Percentiles rank a stretch among this genome's conserved stretches.
These are phyloP conservation scores for Aechmea fasciata DNA, from an alignment of 176 grass and related monocot genomes.

Conservation along the genomic window DNA sequence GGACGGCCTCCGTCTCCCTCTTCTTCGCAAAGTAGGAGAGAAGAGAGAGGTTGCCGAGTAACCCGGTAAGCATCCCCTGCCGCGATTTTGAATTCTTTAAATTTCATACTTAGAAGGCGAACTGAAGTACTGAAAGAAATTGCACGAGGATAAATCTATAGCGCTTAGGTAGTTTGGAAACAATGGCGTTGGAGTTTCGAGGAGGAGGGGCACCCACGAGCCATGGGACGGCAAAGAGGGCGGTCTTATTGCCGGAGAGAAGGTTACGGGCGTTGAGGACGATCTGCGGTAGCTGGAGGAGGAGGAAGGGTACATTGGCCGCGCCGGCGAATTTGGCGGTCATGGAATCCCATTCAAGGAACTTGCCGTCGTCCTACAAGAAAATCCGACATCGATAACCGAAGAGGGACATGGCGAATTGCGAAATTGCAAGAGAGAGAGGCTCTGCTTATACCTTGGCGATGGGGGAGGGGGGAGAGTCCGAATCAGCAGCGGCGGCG, in stretches of 20 bases:
- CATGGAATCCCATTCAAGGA: constrained; percentile 72
- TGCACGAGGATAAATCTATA: too few species aligned
- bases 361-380: constrained; percentile 33
- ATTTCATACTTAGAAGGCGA: too few species aligned
- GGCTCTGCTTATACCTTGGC: constrained; percentile 1
- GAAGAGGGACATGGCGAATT: not conserved
- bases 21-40: constrained; percentile 96
- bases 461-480: constrained; percentile 3
- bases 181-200: not conserved
- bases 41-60: constrained; percentile 84
- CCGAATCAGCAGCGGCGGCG: constrained; percentile 19
- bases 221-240: constrained; percentile 89
- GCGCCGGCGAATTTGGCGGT: constrained; percentile 63
- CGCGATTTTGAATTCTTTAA: too few species aligned
- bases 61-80: constrained; percentile 92
- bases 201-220: constrained; percentile 35
- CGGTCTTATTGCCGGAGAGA: constrained; percentile 72
- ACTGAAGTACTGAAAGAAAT: too few species aligned
- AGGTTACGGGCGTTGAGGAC: constrained; percentile 92
- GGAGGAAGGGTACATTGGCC: constrained; percentile 90
- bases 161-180: not conserved
- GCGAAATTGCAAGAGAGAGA: not conserved
- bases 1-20: constrained; percentile 74
- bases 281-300: constrained; percentile 96
- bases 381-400: not conserved